A percentile compares a stretch with the other conserved stretches of the same genome.
These are phyloP conservation scores for Gastrolobium villosum DNA, from an alignment of 306 rosid species.

Conservation along the genomic window DNA sequence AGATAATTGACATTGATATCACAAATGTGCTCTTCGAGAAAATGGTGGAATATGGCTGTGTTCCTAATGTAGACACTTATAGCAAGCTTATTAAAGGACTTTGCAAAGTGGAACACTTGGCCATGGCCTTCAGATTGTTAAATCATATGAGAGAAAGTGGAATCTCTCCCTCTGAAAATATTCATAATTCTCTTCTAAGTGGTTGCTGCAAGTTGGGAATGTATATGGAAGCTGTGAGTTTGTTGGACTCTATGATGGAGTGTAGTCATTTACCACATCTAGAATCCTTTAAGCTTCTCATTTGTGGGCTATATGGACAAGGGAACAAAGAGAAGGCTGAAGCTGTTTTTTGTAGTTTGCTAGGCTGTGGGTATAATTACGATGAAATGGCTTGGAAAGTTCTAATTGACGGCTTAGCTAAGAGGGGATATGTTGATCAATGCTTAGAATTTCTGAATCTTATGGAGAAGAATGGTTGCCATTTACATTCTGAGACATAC, in stretches of 20 bases:
- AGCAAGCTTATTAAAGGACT: constrained; percentile 75
- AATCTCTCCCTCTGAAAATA: constrained; percentile 63
- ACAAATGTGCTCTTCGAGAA: constrained; percentile 64
- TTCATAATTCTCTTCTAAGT: constrained; percentile 68
- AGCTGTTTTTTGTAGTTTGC: constrained; percentile 61
- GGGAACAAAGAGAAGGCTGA: constrained; percentile 71
- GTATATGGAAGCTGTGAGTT: constrained; percentile 65
- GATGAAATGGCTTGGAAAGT: constrained; percentile 92
- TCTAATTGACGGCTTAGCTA: constrained; percentile 81
- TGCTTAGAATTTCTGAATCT: constrained; percentile 71
- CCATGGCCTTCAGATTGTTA: constrained; percentile 61
- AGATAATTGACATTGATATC: constrained; percentile 64
- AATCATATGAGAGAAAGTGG: constrained; percentile 68
- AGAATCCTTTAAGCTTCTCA: constrained; percentile 73
- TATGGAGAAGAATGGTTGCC: constrained; percentile 75
- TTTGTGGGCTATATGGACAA: constrained; percentile 73
- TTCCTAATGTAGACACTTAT: constrained; percentile 71
- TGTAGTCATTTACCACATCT: constrained; percentile 71
- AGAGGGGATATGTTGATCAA: constrained; percentile 63
- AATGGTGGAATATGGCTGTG: constrained; percentile 72
- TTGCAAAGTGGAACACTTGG: constrained; percentile 66
- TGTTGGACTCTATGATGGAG: constrained; percentile 73
- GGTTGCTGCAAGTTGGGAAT: constrained; percentile 68
- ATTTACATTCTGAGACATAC: constrained; percentile 76
- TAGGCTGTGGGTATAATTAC: constrained; percentile 65